These are phyloP conservation scores for Aspergillus haitiensis DNA, from an alignment of 495 filamentous ascomycete species.

Conservation along the genomic window DNA sequence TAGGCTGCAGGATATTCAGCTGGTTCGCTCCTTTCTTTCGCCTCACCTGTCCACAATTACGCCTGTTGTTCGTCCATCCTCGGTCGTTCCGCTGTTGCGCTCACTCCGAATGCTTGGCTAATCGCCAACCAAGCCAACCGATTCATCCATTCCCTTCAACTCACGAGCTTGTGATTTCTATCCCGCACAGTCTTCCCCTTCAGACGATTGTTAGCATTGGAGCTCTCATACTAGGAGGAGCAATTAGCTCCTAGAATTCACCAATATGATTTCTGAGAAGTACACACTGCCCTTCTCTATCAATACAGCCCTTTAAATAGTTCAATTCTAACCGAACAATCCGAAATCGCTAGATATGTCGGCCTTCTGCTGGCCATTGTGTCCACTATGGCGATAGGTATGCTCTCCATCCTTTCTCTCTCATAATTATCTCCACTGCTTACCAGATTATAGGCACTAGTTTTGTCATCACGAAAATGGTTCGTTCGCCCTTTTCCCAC, in stretches of 20 bases:
- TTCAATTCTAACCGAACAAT: conserved; percentile 36
- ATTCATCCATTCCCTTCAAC: conserved; percentile 14
- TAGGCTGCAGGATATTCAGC: conserved; percentile 20
- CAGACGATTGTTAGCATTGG: conserved; percentile 37
- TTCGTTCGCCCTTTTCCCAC: conserved; percentile 40
- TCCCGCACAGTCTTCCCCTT: conserved; percentile 8
- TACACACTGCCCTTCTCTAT: conserved; percentile 44
- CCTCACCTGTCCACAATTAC: conserved; percentile 11
- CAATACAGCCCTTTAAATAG: conserved; percentile 13
- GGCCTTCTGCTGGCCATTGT: conserved; percentile 85
- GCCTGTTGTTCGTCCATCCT: conserved; percentile 11
- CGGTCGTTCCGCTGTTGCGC: conserved; percentile 10
- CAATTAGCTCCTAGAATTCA: conserved; percentile 42
- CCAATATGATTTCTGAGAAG: conserved; percentile 81
- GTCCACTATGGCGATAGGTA: conserved; percentile 93
- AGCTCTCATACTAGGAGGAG: conserved; percentile 40
- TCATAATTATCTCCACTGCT: conserved; percentile 6
- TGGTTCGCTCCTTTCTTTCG: conserved; percentile 22
- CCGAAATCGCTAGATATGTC: conserved; percentile 68
- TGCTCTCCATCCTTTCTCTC: conserved; percentile 28
- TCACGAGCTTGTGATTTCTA: conserved; percentile 8
- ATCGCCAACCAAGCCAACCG: conserved; percentile 16
- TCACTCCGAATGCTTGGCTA: conserved; percentile 24
- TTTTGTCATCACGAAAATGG: conserved; percentile 94
- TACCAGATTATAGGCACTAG: conserved; percentile 64